Percentiles rank a stretch among this genome's conserved stretches.
Conservation (phyloP, 495 filamentous ascomycete species). For the Aspergillus baeticus region DNA sequence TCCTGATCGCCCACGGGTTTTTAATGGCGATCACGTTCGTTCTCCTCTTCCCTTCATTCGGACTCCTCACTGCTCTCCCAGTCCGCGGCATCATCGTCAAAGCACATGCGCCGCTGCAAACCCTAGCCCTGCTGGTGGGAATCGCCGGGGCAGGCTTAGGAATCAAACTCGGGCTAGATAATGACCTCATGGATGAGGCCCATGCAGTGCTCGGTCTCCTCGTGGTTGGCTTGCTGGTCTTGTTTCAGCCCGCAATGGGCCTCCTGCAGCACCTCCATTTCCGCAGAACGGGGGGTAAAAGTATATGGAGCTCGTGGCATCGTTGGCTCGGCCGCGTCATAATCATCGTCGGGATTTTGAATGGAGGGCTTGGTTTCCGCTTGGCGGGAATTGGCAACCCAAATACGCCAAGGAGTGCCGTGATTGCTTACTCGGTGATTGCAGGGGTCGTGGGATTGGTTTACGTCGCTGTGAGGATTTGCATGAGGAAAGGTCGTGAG, state of each 20-base stretch:
- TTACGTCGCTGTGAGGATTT: constrained; percentile 35
- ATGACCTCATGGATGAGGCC: constrained; percentile 16
- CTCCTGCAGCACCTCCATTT: constrained; percentile 60
- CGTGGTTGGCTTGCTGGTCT: constrained; percentile 50
- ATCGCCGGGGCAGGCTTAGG: constrained; percentile 62
- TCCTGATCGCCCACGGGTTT: constrained; percentile 36
- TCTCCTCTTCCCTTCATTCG: constrained; percentile 48
- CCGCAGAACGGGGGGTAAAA: constrained; percentile 42
- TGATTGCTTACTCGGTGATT: constrained; percentile 60
- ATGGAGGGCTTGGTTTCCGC: constrained; percentile 67
- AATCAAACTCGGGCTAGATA: constrained; percentile 40
- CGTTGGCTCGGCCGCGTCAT: constrained; percentile 87
- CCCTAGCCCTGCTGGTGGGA: constrained; percentile 51
- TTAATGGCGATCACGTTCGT: constrained; percentile 38
- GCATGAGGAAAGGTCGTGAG: no score
- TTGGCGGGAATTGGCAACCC: constrained; percentile 35
- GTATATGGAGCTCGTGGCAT: constrained; percentile 59
- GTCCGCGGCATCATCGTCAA: constrained; percentile 21
- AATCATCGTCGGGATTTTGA: constrained; percentile 61
- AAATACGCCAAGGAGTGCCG: constrained; percentile 27
- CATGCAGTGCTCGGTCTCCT: constrained; percentile 56
- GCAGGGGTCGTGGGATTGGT: constrained; percentile 49
- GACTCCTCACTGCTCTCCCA: constrained; percentile 39
- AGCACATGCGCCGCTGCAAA: constrained; percentile 59
- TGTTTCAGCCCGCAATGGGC: constrained; percentile 63